These are phyloP conservation scores for Daldinia childiae DNA, from an alignment of 495 filamentous ascomycete species.

Conservation along the genomic window DNA sequence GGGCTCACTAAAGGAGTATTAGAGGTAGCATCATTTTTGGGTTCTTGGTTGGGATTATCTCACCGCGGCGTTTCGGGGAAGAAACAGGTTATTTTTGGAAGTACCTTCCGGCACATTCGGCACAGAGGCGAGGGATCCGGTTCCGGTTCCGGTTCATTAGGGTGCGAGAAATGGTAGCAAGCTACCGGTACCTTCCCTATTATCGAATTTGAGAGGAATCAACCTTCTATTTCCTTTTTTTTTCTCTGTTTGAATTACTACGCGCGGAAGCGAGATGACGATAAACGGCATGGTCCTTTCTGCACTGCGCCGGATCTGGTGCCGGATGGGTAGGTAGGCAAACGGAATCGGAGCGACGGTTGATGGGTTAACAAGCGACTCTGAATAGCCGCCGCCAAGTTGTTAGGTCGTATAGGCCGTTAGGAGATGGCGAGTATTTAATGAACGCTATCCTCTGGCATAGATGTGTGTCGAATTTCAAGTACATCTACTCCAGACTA, in stretches of 20 bases:
- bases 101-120: slow-evolving; percentile 34
- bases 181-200: slow-evolving; percentile 14
- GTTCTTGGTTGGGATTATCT: slow-evolving; percentile 23
- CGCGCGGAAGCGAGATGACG: slow-evolving; percentile 24
- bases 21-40: slow-evolving; percentile 37
- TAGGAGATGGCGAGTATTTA: slow-evolving; percentile 22
- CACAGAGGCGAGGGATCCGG: slow-evolving; percentile 18
- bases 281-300: slow-evolving; percentile 2
- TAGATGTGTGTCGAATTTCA: background rate
- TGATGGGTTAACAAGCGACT: slow-evolving; percentile 5
- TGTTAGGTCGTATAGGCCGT: background rate
- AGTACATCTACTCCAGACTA: background rate
- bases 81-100: slow-evolving; percentile 21
- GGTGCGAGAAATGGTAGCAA: slow-evolving; percentile 29
- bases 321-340: background rate
- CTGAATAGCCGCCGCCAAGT: slow-evolving; percentile 3
- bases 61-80: slow-evolving; percentile 40
- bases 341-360: background rate
- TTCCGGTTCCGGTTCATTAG: slow-evolving; percentile 16
- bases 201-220: slow-evolving; percentile 19
- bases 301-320: slow-evolving; percentile 1
- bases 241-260: slow-evolving; percentile 38
- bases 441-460: slow-evolving; percentile 19
- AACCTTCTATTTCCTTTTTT: background rate
- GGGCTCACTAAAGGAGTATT: slow-evolving; percentile 33